Base-by-base conservation (phyloP, 805 yeast genomes). In the Yamadazyma sp. region DNA sequence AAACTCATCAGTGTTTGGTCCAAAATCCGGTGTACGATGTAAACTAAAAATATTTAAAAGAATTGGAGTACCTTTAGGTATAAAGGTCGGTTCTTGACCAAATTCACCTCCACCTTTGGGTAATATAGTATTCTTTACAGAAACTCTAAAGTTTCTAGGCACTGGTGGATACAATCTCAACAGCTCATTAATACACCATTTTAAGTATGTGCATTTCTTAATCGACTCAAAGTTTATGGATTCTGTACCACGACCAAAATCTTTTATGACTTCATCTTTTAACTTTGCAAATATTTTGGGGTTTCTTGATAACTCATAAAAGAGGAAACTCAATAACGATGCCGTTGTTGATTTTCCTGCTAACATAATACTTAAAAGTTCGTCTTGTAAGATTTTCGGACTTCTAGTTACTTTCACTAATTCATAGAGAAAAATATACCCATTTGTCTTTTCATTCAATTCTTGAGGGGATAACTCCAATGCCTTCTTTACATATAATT, bases 21-120 rank as follows among this genome's bases (percentile, higher is more conserved):
- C 78, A 60, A 67, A 73, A 24, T 46, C 55, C 32, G 48, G 36
- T 27, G 48, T 39, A 34, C 76, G 62, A 45, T 75, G 80, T 46
- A 69, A 58, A 14, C 62, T 45, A 44, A 62, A 65, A 7, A 69
- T 55, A 13, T 50, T 25, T 49, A 70, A 70, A 16, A 56, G 48
- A 19, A 73, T 64, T 12, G 46, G 45, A 21, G 64, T 58, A 22
- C 76, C 77, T 54, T 72, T 71, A 24, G 56, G 55, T 16, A 74
- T 57, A 35, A 65, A 62, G 1, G 49, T 51, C 23, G 58, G 58
- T n/a, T 40, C 33, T 23, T 31, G 17, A 7, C 49, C 56, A 30
- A 55, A 50, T 4, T 39, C 31, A 4, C 65, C 65, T 8, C 60
- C 61, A 18, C 62, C 62, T 33, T 43, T 45, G 13, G 62, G 62